Evolutionary conservation across 352 stramenopile genomes (phyloP), one percentile per base, ranked within the genome.

Genomic region (Phytophthora ohioensis): DNA sequence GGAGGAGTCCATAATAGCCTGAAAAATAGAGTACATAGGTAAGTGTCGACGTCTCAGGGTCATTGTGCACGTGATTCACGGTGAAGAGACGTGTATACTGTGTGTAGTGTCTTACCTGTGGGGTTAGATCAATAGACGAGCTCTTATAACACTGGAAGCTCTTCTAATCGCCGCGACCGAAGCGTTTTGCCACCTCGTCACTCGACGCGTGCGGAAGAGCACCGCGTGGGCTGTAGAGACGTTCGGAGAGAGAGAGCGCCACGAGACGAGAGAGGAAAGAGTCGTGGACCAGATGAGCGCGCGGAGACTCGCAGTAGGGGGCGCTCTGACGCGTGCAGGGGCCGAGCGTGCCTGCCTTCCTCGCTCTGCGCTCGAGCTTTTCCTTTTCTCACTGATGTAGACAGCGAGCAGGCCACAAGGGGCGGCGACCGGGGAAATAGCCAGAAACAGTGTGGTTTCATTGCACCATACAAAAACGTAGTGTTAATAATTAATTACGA

Each of bases 1-100:
- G 49, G 88, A 91, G 5, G 69, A 78, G 71, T 93, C 84, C 88
- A 95, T 93, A 8, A 46, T 48, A 51, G 11, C n/a, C 56, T 52
- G 53, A 3, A 58, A 63, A 43, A 34, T 11, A 54, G 15, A 41
- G 7, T 12, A 65, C 34, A 52, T 57, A 12, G 8, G 46, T 67
- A 56, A 71, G 48, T 35, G 27, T 43, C 30, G 17, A 21, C 2
- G 7, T 64, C 8, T 53, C 7, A 9, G 12, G 12, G 7, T 34
- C 34, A 5, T 42, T 51, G 51, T 27, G 30, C n/a, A 36, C 32
- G 41, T 13, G 13, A 65, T 48, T 30, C 10, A 13, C 57, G 27
- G 48, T 34, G n/a, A 57, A 71, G 34, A 71, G 13, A 21, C 39
- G 46, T 27, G 34, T 30, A 27, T 46, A 45, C n/a, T 57, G 43